Evolutionary conservation across 306 rosid species (phyloP).

Genomic region (Lathyrus sativus): DNA sequence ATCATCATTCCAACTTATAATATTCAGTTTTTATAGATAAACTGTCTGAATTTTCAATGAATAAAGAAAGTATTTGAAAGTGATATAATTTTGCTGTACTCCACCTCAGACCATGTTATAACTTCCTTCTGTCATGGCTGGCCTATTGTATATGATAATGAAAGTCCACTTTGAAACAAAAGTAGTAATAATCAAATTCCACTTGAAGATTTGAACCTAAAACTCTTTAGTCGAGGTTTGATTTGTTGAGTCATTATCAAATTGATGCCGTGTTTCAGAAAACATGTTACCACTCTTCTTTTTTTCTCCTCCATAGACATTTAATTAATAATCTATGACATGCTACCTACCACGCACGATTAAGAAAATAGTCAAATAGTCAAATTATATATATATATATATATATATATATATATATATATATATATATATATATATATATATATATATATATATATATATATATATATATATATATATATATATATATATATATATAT

Average conservation of each 20-base stretch:
- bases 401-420: too few species aligned
- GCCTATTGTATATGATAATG: not conserved
- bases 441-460: too few species aligned
- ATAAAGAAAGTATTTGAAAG: not conserved
- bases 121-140: constrained; percentile 3
- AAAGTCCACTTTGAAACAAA: not conserved
- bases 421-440: too few species aligned
- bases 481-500: too few species aligned
- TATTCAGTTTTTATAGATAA: constrained; percentile 8
- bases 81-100: not conserved
- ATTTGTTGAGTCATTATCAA: not conserved
- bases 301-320: not conserved
- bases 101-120: not conserved
- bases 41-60: not conserved
- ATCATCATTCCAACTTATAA: not conserved
- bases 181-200: not conserved
- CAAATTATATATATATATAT: too few species aligned
- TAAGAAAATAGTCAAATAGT: not conserved
- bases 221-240: not conserved
- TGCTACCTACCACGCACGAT: too few species aligned
- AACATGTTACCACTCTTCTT: not conserved
- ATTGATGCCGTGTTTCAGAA: not conserved
- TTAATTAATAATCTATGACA: not conserved
- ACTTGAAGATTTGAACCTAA: not conserved
- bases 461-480: too few species aligned